Evolutionary conservation across 176 grass and related monocot species (phyloP), one percentile per base, ranked within the genome.

Genomic region (Echinochloa phyllopogon): DNA sequence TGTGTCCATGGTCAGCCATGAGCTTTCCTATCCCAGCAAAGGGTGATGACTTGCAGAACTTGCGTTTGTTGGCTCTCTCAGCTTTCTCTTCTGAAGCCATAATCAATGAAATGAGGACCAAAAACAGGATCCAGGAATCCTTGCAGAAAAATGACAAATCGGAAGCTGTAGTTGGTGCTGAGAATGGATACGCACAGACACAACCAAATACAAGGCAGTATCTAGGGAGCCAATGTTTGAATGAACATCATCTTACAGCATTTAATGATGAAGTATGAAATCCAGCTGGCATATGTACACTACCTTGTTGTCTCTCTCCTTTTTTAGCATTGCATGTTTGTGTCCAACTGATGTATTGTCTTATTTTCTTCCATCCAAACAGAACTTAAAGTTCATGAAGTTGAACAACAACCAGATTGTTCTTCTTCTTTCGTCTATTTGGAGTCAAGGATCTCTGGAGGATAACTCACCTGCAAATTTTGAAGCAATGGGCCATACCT

Each of bases 351-450:
- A 86, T 78, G 14, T 33, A 57, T 44, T 21, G 52, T 78, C 67
- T 79, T 68, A 68, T 67, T 73, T 65, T 67, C 82, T 78, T 92
- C 21, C 29, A 69, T 62, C 25, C 37, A 50, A 69, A 15, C 89
- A 96, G 96, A 89, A 89, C 62, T 55, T 79, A 64, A 92, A 91
- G 61, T 89, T 90, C 40, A 94, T 99, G 96, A 85, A 84, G 80
- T 84, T 99, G 84, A 99, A 83, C 82, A 94, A 77, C 39, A 79
- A 90, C 52, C 93, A 99, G 85, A 90, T 96, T 82, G 86, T 80
- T 80, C 89, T 94, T 76, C 83, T 99, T 15, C 96, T 99, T 88
- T 99, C 96, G 82, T 91, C 93, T 72, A 91, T 99, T 84, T 96
- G 91, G 96, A 92, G 82, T 85, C 96, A 99, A 85, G 91, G 88